Evolutionary conservation across 2,329 filamentous ascomycete species (phyloP).

Genomic region (Hymenoscyphus fructigenus): DNA sequence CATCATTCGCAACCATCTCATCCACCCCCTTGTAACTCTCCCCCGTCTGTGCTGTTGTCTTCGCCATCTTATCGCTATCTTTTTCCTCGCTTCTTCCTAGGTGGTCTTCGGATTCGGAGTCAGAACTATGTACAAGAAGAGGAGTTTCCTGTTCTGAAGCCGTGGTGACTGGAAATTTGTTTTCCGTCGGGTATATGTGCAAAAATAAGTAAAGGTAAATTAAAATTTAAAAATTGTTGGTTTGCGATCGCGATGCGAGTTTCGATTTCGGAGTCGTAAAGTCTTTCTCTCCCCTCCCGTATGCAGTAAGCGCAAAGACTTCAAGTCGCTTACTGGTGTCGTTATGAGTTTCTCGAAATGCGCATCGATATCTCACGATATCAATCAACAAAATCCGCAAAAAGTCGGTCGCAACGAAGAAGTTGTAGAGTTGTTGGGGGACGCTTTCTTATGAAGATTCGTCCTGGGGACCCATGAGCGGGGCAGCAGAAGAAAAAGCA

Average conservation of each 20-base stretch:
- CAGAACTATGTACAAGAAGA: constrained; percentile 34
- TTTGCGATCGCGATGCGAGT: not conserved
- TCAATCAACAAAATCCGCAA: constrained; percentile 2
- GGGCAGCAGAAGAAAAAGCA: constrained; percentile 6
- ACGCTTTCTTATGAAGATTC: constrained; percentile 1
- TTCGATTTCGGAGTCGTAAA: constrained; percentile 13
- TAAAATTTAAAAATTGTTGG: constrained; percentile 8
- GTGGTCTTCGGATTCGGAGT: constrained; percentile 11
- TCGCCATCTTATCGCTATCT: constrained; percentile 14
- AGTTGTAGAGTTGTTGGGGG: not conserved
- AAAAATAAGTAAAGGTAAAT: not conserved
- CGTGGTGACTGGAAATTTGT: constrained; percentile 18
- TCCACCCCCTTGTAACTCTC: constrained; percentile 28
- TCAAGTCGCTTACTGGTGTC: constrained; percentile 37
- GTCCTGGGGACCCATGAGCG: not conserved
- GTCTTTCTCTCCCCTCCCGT: constrained; percentile 33
- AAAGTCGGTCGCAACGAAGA: not conserved
- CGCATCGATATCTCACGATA: constrained; percentile 16
- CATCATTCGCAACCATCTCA: constrained; percentile 22
- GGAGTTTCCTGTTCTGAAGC: constrained; percentile 23
- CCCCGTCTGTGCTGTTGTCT: constrained; percentile 18
- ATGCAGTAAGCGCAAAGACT: constrained; percentile 38
- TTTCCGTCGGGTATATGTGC: not conserved
- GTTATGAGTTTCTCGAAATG: constrained; percentile 19
- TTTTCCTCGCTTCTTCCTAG: constrained; percentile 8